phyloP scores from a whole-genome alignment of 768 basidiomycete genomes.

The Russula emetica region DNA sequence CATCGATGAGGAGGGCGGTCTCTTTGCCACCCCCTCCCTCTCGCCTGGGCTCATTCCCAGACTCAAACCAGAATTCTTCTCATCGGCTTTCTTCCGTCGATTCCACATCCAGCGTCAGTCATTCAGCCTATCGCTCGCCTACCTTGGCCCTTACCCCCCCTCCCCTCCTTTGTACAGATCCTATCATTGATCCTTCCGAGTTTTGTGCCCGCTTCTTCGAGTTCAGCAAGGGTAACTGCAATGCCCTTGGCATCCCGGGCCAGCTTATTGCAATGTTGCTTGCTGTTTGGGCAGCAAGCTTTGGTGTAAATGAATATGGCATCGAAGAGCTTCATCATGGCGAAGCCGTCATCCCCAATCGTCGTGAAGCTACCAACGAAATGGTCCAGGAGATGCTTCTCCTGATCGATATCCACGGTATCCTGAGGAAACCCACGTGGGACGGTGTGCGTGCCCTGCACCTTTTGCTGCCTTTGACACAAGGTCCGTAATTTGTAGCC shows the following conservation, averaged over 20 bases:
- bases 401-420: conserved; percentile 72
- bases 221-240: conserved; percentile 53
- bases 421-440: conserved; percentile 79
- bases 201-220: conserved; percentile 70
- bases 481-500: conserved; percentile 49
- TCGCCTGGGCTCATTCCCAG: conserved; percentile 60
- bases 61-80: conserved; percentile 74
- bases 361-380: conserved; percentile 53
- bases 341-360: conserved; percentile 38
- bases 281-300: conserved; percentile 86
- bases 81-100: conserved; percentile 78
- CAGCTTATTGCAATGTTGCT: conserved; percentile 73
- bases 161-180: conserved; percentile 48
- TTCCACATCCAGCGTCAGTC: conserved; percentile 75
- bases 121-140: conserved; percentile 6
- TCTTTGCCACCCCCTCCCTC: conserved; percentile 37
- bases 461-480: conserved; percentile 75
- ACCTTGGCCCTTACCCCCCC: not conserved
- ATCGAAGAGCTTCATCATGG: conserved; percentile 42
- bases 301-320: conserved; percentile 80
- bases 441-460: conserved; percentile 81
- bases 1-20: conserved; percentile 41
- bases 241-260: conserved; percentile 65
- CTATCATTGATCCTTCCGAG: conserved; percentile 77
- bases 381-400: conserved; percentile 76